A percentile compares a stretch with the other conserved stretches of the same genome.
These are phyloP conservation scores for Picea abies DNA, from an alignment of 83 land plant genomes.

Conservation along the genomic window DNA sequence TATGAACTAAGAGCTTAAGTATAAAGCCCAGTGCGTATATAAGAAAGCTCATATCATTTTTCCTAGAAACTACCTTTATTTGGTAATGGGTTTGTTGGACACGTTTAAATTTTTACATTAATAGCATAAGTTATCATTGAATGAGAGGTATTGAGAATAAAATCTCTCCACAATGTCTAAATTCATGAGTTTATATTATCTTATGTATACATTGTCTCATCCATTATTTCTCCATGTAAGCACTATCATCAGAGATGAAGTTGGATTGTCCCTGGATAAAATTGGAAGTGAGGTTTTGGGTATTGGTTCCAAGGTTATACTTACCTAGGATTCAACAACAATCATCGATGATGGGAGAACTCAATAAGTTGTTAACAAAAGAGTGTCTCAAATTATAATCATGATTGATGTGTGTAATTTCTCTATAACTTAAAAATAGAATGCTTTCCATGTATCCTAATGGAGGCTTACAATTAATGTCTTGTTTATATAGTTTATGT, in stretches of 20 bases:
- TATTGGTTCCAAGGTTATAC: constrained; percentile 79
- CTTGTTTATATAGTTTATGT: too few species aligned
- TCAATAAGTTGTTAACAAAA: constrained; percentile 71
- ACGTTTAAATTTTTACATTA: not conserved
- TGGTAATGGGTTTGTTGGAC: too few species aligned
- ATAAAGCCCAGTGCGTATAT: too few species aligned
- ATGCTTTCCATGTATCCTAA: too few species aligned
- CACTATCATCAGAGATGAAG: constrained; percentile 86
- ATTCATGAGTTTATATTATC: not conserved
- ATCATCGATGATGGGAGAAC: constrained; percentile 97
- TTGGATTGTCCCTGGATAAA: constrained; percentile 81
- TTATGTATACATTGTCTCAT: not conserved
- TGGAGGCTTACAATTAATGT: too few species aligned
- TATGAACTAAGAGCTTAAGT: not conserved
- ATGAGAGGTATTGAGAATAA: not conserved
- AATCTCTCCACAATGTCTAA: not conserved
- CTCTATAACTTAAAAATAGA: not conserved
- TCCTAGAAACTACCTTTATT: too few species aligned
- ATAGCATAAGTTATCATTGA: too few species aligned
- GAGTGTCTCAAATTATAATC: constrained; percentile 74
- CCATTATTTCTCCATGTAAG: constrained; percentile 31
- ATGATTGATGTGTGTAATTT: constrained; percentile 61
- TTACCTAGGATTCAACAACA: constrained; percentile 85
- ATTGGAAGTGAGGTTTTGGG: constrained; percentile 36
- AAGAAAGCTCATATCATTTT: too few species aligned